phyloP scores from a whole-genome alignment of 2,329 filamentous ascomycete species.

The Aspergillus ibericus region DNA sequence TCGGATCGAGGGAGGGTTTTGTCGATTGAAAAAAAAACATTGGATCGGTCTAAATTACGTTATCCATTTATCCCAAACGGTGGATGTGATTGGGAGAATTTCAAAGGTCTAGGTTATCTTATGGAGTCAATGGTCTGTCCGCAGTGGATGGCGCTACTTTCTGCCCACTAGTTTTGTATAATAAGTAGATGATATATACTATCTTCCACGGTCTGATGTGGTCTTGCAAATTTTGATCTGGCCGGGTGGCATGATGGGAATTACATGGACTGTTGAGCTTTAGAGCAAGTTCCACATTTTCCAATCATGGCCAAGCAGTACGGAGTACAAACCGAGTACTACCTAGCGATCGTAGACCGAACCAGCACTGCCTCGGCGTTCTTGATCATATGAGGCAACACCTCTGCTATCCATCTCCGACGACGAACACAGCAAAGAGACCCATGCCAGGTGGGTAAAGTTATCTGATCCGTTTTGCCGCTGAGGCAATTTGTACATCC shows the following conservation, averaged over 20 bases:
- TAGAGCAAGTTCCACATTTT: neutral
- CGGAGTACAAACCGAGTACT: neutral
- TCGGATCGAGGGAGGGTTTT: neutral
- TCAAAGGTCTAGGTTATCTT: neutral
- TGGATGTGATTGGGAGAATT: neutral
- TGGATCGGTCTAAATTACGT: neutral
- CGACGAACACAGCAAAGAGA: neutral
- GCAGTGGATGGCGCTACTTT: neutral
- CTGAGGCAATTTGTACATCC: neutral
- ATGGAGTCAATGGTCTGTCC: neutral
- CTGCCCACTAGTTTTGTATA: neutral
- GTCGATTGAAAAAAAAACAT: neutral
- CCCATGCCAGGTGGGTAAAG: neutral
- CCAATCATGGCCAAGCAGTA: neutral
- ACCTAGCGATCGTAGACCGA: neutral
- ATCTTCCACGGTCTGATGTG: neutral
- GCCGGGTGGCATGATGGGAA: neutral
- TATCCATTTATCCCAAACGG: neutral
- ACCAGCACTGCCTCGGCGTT: neutral
- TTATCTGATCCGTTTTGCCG: neutral
- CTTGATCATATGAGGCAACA: neutral
- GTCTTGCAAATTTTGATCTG: neutral
- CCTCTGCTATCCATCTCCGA: neutral
- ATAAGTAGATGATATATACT: constrained; percentile 2
- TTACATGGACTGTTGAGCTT: neutral